These are phyloP conservation scores for Quercus robur DNA, from an alignment of 306 rosid genomes.

Conservation along the genomic window DNA sequence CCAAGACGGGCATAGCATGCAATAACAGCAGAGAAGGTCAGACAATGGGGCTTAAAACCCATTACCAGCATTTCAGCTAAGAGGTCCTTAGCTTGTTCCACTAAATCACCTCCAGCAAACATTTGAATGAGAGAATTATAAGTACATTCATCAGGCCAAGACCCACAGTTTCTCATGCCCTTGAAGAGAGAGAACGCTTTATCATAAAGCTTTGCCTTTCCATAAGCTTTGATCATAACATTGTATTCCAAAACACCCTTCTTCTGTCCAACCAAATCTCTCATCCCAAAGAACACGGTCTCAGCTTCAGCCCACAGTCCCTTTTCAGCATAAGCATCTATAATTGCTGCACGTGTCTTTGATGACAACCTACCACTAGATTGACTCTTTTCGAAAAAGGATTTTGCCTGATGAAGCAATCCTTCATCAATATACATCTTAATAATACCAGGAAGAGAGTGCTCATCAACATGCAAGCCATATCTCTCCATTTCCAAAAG, in stretches of 20 bases:
- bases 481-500: constrained; percentile 66
- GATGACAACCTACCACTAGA: constrained; percentile 41
- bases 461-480: constrained; percentile 46
- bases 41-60: constrained; percentile 61
- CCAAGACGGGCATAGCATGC: constrained; percentile 72
- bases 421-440: constrained; percentile 73
- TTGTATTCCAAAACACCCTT: constrained; percentile 72
- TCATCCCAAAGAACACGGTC: constrained; percentile 49
- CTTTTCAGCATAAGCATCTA: constrained; percentile 80
- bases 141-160: constrained; percentile 73
- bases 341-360: constrained; percentile 50
- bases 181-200: constrained; percentile 67
- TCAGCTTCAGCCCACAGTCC: constrained; percentile 84
- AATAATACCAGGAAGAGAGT: constrained; percentile 63
- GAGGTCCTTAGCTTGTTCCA: constrained; percentile 64
- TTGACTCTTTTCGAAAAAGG: constrained; percentile 46
- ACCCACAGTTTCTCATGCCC: constrained; percentile 74
- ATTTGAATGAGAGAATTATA: constrained; percentile 84
- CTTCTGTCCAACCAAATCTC: constrained; percentile 36
- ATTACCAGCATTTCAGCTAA: constrained; percentile 64
- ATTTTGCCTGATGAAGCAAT: constrained; percentile 48
- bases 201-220: constrained; percentile 65
- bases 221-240: constrained; percentile 88
- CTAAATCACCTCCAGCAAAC: constrained; percentile 73
- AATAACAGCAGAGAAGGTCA: constrained; percentile 74